A percentile compares a stretch with the other conserved stretches of the same genome.
Conservation (phyloP, 176 grass and related monocot species). For the Aegilops longissima region DNA sequence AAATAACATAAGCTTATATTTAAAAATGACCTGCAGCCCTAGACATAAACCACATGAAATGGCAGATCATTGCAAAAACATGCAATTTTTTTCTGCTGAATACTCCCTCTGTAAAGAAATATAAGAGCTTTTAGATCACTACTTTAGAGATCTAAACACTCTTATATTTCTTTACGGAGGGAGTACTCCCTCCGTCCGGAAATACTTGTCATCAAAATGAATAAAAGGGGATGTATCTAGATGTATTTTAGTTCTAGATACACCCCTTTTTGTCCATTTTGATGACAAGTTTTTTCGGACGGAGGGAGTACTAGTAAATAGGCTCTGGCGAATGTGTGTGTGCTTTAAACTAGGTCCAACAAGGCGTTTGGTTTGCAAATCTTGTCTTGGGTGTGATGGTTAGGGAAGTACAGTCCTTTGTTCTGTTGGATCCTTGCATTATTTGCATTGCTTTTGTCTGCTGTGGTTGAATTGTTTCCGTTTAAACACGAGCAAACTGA, state of each 20-base stretch:
- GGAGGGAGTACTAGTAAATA: neutral
- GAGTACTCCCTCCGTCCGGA: no score
- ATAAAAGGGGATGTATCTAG: no score
- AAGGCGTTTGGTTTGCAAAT: neutral
- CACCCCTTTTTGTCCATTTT: no score
- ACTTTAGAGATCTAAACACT: no score
- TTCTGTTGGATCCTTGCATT: neutral
- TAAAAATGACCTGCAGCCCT: neutral
- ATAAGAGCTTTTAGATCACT: no score
- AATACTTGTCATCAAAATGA: no score
- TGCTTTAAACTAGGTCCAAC: no score
- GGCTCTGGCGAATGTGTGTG: neutral
- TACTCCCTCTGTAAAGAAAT: no score
- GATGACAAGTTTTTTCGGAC: no score
- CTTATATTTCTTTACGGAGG: no score
- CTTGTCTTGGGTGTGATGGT: neutral
- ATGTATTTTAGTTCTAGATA: no score
- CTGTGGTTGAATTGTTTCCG: neutral
- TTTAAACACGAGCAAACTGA: neutral
- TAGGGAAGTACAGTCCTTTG: neutral
- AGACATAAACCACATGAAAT: neutral
- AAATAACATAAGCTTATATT: neutral
- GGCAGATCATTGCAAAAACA: neutral
- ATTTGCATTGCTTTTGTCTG: neutral
- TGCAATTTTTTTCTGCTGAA: neutral